These are phyloP conservation scores for Candida tallmaniae DNA, from an alignment of 805 yeast species.

Conservation along the genomic window DNA sequence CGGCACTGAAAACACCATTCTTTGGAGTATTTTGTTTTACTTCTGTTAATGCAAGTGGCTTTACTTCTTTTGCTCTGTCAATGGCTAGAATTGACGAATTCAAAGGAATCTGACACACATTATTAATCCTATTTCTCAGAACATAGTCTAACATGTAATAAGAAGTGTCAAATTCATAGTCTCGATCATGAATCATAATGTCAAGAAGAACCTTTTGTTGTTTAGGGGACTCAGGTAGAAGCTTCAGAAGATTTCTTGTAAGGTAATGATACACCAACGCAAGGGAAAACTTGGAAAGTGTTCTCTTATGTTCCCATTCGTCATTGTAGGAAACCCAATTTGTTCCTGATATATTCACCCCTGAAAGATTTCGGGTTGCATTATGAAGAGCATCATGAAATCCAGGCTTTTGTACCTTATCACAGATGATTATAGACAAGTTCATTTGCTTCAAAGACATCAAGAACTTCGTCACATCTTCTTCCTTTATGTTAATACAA, in stretches of 20 bases:
- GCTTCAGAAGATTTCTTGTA: constrained; percentile 11
- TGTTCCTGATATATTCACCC: constrained; percentile 15
- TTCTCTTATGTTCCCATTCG: constrained; percentile 7
- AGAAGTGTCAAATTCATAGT: constrained; percentile 1
- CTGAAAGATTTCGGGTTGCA: background rate
- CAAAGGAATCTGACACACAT: constrained; percentile 4
- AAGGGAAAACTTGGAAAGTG: constrained; percentile 18
- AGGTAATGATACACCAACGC: constrained; percentile 20
- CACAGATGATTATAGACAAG: constrained; percentile 11
- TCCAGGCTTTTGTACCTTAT: constrained; percentile 3
- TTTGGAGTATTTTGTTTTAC: background rate
- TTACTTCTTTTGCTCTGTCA: constrained; percentile 4
- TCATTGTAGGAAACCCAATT: constrained; percentile 18
- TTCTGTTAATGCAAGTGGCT: background rate
- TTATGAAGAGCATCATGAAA: constrained; percentile 1
- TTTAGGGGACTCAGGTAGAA: background rate
- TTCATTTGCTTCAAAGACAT: background rate
- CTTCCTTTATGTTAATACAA: constrained; percentile 16
- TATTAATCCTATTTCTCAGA: constrained; percentile 6
- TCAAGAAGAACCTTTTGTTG: constrained; percentile 10
- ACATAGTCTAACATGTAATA: constrained; percentile 6
- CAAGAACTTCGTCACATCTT: constrained; percentile 12
- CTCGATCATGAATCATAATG: constrained; percentile 14
- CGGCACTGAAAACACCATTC: constrained; percentile 2
- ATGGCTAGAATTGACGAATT: constrained; percentile 3